A percentile compares a stretch with the other conserved stretches of the same genome.
Conservation (phyloP, 2,329 filamentous ascomycete genomes). For the Torrubiella hemipterigena region DNA sequence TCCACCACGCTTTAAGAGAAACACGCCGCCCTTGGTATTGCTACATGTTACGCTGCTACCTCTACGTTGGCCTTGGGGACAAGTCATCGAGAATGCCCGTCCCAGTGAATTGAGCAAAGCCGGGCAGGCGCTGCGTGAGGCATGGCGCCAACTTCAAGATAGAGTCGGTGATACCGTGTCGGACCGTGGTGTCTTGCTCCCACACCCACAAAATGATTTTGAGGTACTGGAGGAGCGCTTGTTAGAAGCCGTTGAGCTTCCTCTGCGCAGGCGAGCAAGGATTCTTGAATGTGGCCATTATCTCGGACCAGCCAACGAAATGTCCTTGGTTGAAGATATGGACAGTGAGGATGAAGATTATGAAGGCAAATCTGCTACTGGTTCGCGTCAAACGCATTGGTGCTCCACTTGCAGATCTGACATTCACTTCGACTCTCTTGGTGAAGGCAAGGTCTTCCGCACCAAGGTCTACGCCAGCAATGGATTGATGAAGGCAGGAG, state of each 20-base stretch:
- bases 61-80: conserved; percentile 52
- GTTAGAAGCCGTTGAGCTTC: conserved; percentile 62
- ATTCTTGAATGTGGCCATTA: conserved; percentile 71
- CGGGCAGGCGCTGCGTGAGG: conserved; percentile 42
- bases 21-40: conserved; percentile 57
- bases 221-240: conserved; percentile 69
- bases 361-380: conserved; percentile 12
- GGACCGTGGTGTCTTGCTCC: conserved; percentile 60
- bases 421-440: conserved; percentile 41
- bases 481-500: conserved; percentile 80
- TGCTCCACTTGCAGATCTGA: conserved; percentile 43
- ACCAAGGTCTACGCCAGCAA: conserved; percentile 92
- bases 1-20: conserved; percentile 43
- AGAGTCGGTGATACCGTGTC: conserved; percentile 62
- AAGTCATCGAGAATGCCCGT: conserved; percentile 34
- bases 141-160: conserved; percentile 56
- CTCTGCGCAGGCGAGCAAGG: conserved; percentile 48
- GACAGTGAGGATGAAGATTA: conserved; percentile 33
- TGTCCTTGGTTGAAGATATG: conserved; percentile 27
- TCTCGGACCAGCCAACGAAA: conserved; percentile 45
- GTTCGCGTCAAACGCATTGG: conserved; percentile 34
- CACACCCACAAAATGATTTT: conserved; percentile 70
- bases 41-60: conserved; percentile 69
- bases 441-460: conserved; percentile 49
- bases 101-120: conserved; percentile 29